phyloP scores from a whole-genome alignment of 23 red algal genomes.

The Cyanidium caldarium region DNA sequence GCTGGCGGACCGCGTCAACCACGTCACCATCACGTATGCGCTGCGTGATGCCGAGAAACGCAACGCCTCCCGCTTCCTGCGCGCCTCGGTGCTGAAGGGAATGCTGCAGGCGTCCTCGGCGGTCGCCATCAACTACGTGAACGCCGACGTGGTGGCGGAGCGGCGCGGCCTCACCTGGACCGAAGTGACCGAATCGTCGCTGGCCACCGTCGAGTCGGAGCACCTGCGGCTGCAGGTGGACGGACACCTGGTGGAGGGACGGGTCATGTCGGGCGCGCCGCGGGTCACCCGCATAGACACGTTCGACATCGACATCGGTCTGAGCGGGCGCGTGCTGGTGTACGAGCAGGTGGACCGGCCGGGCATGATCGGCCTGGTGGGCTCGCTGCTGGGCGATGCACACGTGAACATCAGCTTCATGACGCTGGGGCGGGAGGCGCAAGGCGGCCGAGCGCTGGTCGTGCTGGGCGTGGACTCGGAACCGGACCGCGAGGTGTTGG shows the following conservation, averaged over 20 bases:
- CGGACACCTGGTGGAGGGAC: constrained; percentile 33
- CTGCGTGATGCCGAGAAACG: constrained; percentile 21
- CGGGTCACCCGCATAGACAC: constrained; percentile 75
- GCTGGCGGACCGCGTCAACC: constrained; percentile 26
- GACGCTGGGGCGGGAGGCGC: constrained; percentile 56
- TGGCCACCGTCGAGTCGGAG: constrained; percentile 19
- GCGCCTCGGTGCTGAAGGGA: constrained; percentile 64
- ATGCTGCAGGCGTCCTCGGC: constrained; percentile 48
- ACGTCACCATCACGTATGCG: constrained; percentile 45
- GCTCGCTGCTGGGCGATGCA: constrained; percentile 63
- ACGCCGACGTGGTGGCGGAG: constrained; percentile 74
- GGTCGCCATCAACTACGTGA: constrained; percentile 70
- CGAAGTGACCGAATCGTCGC: constrained; percentile 27
- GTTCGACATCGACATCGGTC: constrained; percentile 63
- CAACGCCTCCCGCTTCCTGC: constrained; percentile 51
- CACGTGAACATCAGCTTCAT: constrained; percentile 86
- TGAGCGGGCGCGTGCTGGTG: constrained; percentile 55
- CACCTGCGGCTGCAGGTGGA: constrained; percentile 39
- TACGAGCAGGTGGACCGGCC: constrained; percentile 86
- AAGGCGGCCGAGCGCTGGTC: constrained; percentile 59
- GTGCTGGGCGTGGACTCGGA: constrained; percentile 54
- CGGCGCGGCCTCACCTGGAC: constrained; percentile 32
- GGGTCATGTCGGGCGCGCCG: constrained; percentile 48
- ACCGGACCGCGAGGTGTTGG: constrained; percentile 30
- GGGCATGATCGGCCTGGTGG: constrained; percentile 76